These are phyloP conservation scores for Sporisorium scitamineum DNA, from an alignment of 1,284 basidiomycete genomes.

Conservation along the genomic window DNA sequence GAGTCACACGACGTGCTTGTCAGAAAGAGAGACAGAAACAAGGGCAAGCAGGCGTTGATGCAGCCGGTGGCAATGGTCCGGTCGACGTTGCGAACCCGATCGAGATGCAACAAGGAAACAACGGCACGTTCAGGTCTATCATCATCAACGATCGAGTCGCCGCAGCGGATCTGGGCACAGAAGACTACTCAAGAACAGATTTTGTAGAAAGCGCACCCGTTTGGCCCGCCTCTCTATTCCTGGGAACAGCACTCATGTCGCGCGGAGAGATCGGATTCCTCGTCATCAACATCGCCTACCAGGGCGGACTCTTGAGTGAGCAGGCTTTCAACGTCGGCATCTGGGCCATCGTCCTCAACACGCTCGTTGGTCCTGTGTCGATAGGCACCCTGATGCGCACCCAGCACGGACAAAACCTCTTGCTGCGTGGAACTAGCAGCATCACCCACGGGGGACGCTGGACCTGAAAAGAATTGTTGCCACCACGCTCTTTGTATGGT, in stretches of 20 bases:
- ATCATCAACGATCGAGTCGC: not conserved
- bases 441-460: constrained; percentile 4
- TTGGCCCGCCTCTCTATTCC: constrained; percentile 63
- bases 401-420: constrained; percentile 14
- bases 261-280: constrained; percentile 74
- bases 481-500: too few relatives aligned
- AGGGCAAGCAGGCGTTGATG: not conserved
- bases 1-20: not conserved
- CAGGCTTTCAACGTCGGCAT: constrained; percentile 49
- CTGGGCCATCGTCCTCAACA: constrained; percentile 55
- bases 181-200: not conserved
- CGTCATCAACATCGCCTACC: constrained; percentile 41
- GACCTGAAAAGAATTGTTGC: constrained; percentile 6
- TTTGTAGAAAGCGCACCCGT: not conserved
- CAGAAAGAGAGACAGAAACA: not conserved
- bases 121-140: not conserved
- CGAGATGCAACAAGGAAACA: constrained; percentile 1
- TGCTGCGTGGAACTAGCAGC: not conserved
- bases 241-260: constrained; percentile 73
- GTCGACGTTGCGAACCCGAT: not conserved
- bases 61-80: not conserved
- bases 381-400: constrained; percentile 45
- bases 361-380: constrained; percentile 41
- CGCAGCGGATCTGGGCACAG: not conserved
- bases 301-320: constrained; percentile 18